A percentile compares a stretch with the other conserved stretches of the same genome.
Conservation (phyloP, 257 asterid genomes). For the Thymus quinquecostatus region DNA sequence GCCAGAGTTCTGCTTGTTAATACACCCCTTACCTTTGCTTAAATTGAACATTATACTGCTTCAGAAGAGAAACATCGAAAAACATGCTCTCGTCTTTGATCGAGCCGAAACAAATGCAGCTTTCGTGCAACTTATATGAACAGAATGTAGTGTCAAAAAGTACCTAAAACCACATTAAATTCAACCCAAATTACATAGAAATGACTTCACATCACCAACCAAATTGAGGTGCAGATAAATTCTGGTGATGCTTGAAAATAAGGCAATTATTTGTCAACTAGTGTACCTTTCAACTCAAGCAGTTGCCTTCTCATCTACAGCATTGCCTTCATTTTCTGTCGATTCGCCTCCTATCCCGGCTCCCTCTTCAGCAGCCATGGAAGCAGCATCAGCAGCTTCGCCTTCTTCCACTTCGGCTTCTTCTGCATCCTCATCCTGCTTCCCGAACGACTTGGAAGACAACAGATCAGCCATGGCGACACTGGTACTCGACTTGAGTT, state of each 20-base stretch:
- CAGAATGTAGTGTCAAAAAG: background rate
- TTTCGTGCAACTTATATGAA: no score
- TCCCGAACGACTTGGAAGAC: slow-evolving; percentile 69
- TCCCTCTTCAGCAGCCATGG: background rate
- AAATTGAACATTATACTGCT: background rate
- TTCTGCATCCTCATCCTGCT: slow-evolving; percentile 33
- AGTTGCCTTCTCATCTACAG: slow-evolving; percentile 39
- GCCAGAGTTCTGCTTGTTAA: slow-evolving; percentile 13
- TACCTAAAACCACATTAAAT: slow-evolving; percentile 17
- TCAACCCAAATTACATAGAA: slow-evolving; percentile 18
- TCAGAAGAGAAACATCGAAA: no score
- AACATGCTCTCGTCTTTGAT: no score
- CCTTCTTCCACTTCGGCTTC: slow-evolving; percentile 30
- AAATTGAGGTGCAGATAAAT: background rate
- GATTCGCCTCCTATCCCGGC: slow-evolving; percentile 25
- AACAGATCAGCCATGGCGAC: slow-evolving; percentile 69
- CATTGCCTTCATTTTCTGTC: slow-evolving; percentile 39
- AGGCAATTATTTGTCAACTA: slow-evolving; percentile 16
- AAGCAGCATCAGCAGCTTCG: slow-evolving; percentile 18
- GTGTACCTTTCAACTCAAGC: slow-evolving; percentile 34
- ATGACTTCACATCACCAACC: slow-evolving; percentile 23
- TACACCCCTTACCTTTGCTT: background rate
- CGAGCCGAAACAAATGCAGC: no score
- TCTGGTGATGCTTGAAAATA: background rate
- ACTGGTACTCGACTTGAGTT: slow-evolving; percentile 69